Percentiles rank a stretch among this genome's conserved stretches.
Conservation (phyloP, 805 yeast species). For the Saturnispora besseyi region DNA sequence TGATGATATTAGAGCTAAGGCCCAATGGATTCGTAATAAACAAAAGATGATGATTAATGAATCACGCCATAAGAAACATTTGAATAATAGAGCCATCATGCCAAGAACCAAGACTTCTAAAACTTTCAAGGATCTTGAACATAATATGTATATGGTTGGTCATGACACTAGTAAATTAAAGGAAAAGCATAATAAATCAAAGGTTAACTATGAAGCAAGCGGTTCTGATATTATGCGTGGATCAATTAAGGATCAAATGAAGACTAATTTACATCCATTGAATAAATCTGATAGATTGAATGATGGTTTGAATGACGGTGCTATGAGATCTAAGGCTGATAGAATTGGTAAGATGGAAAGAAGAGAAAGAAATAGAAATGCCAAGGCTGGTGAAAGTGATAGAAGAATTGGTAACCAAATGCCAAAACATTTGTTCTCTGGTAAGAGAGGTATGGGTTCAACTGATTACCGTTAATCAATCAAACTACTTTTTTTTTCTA, state of each 20-base stretch:
- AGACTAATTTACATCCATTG: conserved; percentile 28
- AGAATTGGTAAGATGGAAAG: conserved; percentile 83
- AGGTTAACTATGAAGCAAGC: conserved; percentile 29
- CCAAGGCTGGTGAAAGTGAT: conserved; percentile 94
- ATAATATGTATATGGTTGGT: conserved; percentile 83
- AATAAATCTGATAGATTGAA: conserved; percentile 71
- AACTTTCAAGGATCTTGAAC: conserved; percentile 70
- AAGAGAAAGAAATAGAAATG: conserved; percentile 86
- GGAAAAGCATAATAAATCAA: conserved; percentile 26
- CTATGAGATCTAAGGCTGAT: conserved; percentile 73
- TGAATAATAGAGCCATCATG: conserved; percentile 79
- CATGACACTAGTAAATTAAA: conserved; percentile 68
- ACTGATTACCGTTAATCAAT: conserved; percentile 61
- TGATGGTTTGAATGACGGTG: conserved; percentile 81
- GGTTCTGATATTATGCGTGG: conserved; percentile 76
- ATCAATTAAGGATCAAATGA: conserved; percentile 11
- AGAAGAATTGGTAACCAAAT: conserved; percentile 76
- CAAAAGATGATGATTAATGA: conserved; percentile 90
- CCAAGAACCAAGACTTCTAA: conserved; percentile 84
- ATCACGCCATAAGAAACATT: conserved; percentile 75
- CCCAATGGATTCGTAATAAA: conserved; percentile 90
- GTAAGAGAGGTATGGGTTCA: conserved; percentile 94
- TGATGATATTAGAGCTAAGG: conserved; percentile 72
- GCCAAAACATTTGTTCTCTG: conserved; percentile 92
- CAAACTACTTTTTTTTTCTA: neutral